A percentile compares a stretch with the other conserved stretches of the same genome.
phyloP scores from a whole-genome alignment of 257 asterid species.

The Oldenlandia corymbosa region DNA sequence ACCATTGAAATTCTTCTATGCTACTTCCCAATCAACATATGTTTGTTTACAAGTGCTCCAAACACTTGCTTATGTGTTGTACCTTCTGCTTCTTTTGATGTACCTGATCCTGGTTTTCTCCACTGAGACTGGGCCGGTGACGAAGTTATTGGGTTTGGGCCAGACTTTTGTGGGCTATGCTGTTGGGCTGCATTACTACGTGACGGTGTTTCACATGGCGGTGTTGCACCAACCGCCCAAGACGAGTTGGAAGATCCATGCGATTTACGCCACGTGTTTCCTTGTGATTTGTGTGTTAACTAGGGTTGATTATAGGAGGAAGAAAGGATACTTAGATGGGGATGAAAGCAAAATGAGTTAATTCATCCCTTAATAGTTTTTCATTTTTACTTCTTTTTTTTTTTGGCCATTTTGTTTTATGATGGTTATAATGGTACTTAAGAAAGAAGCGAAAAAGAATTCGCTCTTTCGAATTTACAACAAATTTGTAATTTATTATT shows the following conservation, averaged over 20 bases:
- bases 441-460: constrained; percentile 1
- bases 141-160: constrained; percentile 65
- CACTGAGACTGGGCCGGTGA: constrained; percentile 48
- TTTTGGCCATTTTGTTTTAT: neutral
- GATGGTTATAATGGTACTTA: constrained; percentile 5
- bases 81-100: constrained; percentile 82
- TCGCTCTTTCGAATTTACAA: neutral
- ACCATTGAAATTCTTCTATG: constrained; percentile 75
- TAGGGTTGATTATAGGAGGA: constrained; percentile 53
- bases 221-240: constrained; percentile 80
- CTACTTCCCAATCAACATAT: constrained; percentile 82
- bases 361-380: neutral
- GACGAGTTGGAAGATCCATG: constrained; percentile 75
- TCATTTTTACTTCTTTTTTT: too few relatives aligned
- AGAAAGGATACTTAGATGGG: constrained; percentile 76
- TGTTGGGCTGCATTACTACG: constrained; percentile 84
- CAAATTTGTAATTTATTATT: neutral
- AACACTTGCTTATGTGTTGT: constrained; percentile 61
- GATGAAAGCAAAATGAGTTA: constrained; percentile 71
- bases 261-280: constrained; percentile 76
- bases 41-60: constrained; percentile 70
- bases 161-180: constrained; percentile 86
- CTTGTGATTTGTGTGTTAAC: constrained; percentile 59
- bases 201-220: constrained; percentile 78
- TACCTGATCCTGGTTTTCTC: constrained; percentile 76